phyloP scores from a whole-genome alignment of 768 basidiomycete genomes.

The Kwoniella sp. region DNA sequence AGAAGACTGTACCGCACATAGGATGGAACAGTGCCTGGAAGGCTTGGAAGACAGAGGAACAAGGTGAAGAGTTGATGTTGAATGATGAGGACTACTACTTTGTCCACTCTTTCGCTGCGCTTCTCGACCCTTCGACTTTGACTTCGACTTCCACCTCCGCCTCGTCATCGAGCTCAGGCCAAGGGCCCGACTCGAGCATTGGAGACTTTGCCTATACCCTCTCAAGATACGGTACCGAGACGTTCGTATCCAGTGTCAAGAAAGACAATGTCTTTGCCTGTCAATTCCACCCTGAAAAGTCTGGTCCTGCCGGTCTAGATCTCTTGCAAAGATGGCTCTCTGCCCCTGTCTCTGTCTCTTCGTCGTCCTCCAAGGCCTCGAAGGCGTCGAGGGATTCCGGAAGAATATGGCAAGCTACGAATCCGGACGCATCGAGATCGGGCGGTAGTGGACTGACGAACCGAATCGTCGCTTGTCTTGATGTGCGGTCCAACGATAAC shows the following conservation, averaged over 20 bases:
- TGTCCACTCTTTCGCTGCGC: slow-evolving; percentile 78
- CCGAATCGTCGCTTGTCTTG: slow-evolving; percentile 94
- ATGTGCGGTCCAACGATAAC: slow-evolving; percentile 91
- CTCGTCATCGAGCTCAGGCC: background rate
- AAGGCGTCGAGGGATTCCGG: background rate
- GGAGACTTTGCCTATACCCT: slow-evolving; percentile 79
- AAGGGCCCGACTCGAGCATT: slow-evolving; percentile 43
- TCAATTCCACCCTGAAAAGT: slow-evolving; percentile 99
- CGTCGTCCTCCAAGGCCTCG: slow-evolving; percentile 18
- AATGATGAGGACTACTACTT: slow-evolving; percentile 83
- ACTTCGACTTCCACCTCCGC: slow-evolving; percentile 48
- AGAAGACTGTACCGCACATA: slow-evolving; percentile 94
- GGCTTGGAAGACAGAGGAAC: slow-evolving; percentile 60
- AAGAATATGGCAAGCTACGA: slow-evolving; percentile 28
- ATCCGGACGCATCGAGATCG: slow-evolving; percentile 40
- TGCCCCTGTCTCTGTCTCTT: slow-evolving; percentile 46
- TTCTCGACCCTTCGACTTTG: slow-evolving; percentile 56
- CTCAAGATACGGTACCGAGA: slow-evolving; percentile 90
- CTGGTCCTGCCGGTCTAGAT: slow-evolving; percentile 78
- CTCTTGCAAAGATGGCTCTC: slow-evolving; percentile 78
- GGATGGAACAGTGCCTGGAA: slow-evolving; percentile 85
- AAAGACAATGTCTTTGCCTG: slow-evolving; percentile 83
- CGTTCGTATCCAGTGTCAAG: slow-evolving; percentile 82
- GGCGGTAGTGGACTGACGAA: slow-evolving; percentile 68
- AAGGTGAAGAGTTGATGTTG: slow-evolving; percentile 42